Base-by-base conservation (phyloP, 768 basidiomycete species). In the Xerocomellus amylosporus region DNA sequence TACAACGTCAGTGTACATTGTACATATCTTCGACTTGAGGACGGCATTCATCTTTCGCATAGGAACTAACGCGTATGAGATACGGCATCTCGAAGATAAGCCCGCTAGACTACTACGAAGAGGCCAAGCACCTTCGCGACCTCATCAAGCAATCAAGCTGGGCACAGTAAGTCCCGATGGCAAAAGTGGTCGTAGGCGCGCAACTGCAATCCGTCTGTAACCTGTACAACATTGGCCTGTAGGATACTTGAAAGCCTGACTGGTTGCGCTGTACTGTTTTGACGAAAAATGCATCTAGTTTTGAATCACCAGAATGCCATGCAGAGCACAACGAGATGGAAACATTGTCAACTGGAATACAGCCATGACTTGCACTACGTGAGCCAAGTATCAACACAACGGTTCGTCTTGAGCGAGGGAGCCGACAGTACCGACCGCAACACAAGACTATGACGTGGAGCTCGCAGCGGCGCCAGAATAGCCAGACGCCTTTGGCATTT, bases 401-500 rank as follows among this genome's bases (percentile, higher is more conserved):
- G 14, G 24, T 36, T 17, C 42, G 17, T 22, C 1, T 30, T 8
- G 9, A 24, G 17, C 5, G 5, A 26, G 12, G 15, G 20, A 53
- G 22, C 14, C 2, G 31, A 55, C 12, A 17, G 26, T 42, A 41
- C 53, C 57, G 14, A 31, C 28, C 8, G 10, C 31, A 41, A 15
- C 17, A 31, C 31, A 46, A 5, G 12, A 12, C 44, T 56, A 59
- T 39, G 63, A 57, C 4, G 55, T 46, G 0, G 58, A 58, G 26
- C 50, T 44, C 15, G 52, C 14, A 40, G 58, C 13, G 24, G 54
- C 45, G 5, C 63, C 66, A 24, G 72, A 65, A 39, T 61, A 65
- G 19, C 77, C 81, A 38, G 77, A 72, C n/a, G 76, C 77, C 63
- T 94, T 95, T 30, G 93, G 93, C 92, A 96, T 92, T 74, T 95